Conservation (phyloP, 1,284 basidiomycete genomes). For the Rhodotorula sp. region DNA sequence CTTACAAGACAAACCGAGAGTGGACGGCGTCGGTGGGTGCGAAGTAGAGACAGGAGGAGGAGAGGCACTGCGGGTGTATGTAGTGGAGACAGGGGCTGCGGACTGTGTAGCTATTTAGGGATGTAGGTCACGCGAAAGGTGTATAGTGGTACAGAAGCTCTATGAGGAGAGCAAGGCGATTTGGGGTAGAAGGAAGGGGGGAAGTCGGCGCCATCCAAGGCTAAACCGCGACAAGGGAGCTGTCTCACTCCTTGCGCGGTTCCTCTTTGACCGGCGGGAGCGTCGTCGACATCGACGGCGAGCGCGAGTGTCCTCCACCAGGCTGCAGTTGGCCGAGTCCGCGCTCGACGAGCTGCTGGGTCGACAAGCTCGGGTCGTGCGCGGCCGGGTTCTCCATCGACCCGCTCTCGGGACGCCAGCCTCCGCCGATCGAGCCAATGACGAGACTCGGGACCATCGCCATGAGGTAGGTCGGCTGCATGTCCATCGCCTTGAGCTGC, state of each 20-base stretch:
- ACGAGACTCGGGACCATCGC: slow-evolving; percentile 85
- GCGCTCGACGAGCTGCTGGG: slow-evolving; percentile 38
- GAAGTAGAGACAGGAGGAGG: background rate
- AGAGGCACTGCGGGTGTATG: too few species aligned
- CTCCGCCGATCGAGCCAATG: slow-evolving; percentile 78
- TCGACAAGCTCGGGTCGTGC: slow-evolving; percentile 69
- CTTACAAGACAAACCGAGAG: background rate
- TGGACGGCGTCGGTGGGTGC: too few species aligned
- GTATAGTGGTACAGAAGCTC: too few species aligned
- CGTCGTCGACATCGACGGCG: slow-evolving; percentile 7
- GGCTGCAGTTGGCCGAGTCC: slow-evolving; percentile 17
- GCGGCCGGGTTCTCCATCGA: slow-evolving; percentile 71
- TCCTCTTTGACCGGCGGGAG: slow-evolving; percentile 17
- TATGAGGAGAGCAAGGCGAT: too few species aligned
- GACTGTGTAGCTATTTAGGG: too few species aligned
- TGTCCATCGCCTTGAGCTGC: slow-evolving; percentile 46
- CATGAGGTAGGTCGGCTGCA: slow-evolving; percentile 66
- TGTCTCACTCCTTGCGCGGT: background rate
- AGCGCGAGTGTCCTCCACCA: slow-evolving; percentile 16
- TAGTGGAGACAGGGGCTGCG: too few species aligned
- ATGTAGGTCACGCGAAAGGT: too few species aligned
- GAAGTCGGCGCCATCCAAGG: too few species aligned
- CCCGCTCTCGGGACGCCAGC: slow-evolving; percentile 63
- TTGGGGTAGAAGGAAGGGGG: too few species aligned
- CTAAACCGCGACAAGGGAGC: too few species aligned